Percentiles rank a stretch among this genome's conserved stretches.
Evolutionary conservation across 2,329 filamentous ascomycete genomes (phyloP).

Genomic region (Pestalotiopsis sp.): DNA sequence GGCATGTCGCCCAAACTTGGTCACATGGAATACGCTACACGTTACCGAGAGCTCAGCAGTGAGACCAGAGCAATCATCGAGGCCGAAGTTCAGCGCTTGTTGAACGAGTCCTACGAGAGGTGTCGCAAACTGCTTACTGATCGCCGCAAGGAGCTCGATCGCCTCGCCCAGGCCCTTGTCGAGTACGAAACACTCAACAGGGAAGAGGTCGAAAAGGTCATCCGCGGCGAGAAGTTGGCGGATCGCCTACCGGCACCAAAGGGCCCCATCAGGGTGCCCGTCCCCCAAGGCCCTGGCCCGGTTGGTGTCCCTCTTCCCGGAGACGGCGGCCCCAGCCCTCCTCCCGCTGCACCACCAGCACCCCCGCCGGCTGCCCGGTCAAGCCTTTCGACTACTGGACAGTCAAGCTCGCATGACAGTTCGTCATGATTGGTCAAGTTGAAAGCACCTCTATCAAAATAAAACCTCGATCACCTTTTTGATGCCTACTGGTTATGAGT

Average conservation of each 20-base stretch:
- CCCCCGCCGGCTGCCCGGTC: background rate
- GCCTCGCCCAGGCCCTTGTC: constrained; percentile 84
- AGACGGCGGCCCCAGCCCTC: constrained; percentile 16
- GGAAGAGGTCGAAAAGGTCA: constrained; percentile 87
- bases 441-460: background rate
- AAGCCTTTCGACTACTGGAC: background rate
- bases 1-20: constrained; percentile 90
- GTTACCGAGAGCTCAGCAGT: constrained; percentile 80
- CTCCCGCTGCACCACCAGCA: constrained; percentile 26
- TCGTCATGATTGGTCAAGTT: background rate
- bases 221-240: constrained; percentile 80
- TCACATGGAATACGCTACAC: constrained; percentile 82
- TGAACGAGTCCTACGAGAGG: constrained; percentile 79
- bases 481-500: background rate
- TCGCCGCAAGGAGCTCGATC: constrained; percentile 82
- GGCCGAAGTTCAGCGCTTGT: constrained; percentile 78
- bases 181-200: constrained; percentile 92
- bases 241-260: constrained; percentile 64
- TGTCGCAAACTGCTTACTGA: constrained; percentile 71
- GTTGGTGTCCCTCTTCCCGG: constrained; percentile 23
- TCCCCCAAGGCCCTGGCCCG: constrained; percentile 22
- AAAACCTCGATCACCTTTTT: background rate
- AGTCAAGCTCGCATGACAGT: background rate
- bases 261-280: constrained; percentile 70
- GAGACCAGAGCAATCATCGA: constrained; percentile 89